Percentiles rank a stretch among this genome's conserved stretches.
phyloP scores from a whole-genome alignment of 1,139 yeast species.

The Protomyces macrosporus region DNA sequence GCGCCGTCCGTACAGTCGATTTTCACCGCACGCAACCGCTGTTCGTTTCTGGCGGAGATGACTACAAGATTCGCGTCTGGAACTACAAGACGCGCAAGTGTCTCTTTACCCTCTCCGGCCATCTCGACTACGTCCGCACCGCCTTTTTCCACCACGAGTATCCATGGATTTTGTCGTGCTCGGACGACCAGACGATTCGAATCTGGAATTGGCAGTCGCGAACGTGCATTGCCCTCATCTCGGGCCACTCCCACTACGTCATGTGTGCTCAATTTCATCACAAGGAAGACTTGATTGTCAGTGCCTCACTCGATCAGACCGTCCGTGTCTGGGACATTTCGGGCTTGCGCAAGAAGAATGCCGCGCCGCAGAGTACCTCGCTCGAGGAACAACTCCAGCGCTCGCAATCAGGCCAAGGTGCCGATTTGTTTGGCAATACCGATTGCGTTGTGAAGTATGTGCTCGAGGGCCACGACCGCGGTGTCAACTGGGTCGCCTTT shows the following conservation, averaged over 20 bases:
- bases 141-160: slow-evolving; percentile 92
- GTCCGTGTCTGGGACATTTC: slow-evolving; percentile 98
- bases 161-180: slow-evolving; percentile 95
- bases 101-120: slow-evolving; percentile 82
- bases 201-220: slow-evolving; percentile 99
- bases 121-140: slow-evolving; percentile 90
- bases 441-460: slow-evolving; percentile 95
- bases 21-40: slow-evolving; percentile 98
- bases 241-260: slow-evolving; percentile 98
- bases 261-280: slow-evolving; percentile 99
- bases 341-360: slow-evolving; percentile 90
- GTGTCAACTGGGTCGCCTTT: slow-evolving; percentile 97
- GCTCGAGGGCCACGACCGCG: slow-evolving; percentile 95
- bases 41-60: slow-evolving; percentile 97
- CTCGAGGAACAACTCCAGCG: slow-evolving; percentile 77
- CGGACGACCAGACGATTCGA: slow-evolving; percentile 97
- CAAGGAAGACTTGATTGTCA: slow-evolving; percentile 84
- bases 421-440: slow-evolving; percentile 88
- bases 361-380: slow-evolving; percentile 57
- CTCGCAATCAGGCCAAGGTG: slow-evolving; percentile 46
- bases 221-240: slow-evolving; percentile 80
- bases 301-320: slow-evolving; percentile 96
- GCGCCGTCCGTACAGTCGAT: slow-evolving; percentile 91
- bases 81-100: slow-evolving; percentile 86
- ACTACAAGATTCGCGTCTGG: slow-evolving; percentile 93